These are phyloP conservation scores for Tetrahymena borealis DNA, from an alignment of 73 alveolate genomes.

Conservation along the genomic window DNA sequence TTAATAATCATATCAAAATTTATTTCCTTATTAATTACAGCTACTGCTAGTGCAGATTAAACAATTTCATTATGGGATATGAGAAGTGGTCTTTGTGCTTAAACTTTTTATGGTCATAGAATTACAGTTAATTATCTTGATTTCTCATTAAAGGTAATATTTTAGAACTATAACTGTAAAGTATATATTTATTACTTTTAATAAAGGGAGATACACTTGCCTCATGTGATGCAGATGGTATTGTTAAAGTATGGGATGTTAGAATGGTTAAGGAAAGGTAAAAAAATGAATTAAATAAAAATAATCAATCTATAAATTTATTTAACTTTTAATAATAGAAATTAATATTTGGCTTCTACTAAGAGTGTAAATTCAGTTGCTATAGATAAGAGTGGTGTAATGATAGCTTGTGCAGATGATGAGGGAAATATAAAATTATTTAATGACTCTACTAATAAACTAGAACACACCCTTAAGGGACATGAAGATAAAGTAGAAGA, in stretches of 20 bases:
- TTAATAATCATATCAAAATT: background rate
- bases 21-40: background rate
- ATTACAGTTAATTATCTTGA: conserved; percentile 92
- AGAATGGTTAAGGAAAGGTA: conserved; percentile 95
- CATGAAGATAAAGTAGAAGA: conserved; percentile 97
- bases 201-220: conserved; percentile 92
- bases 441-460: conserved; percentile 49
- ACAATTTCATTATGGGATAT: conserved; percentile 99
- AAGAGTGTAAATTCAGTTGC: conserved; percentile 92
- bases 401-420: conserved; percentile 90
- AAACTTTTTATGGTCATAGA: conserved; percentile 98
- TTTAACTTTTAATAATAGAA: background rate
- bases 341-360: conserved; percentile 88
- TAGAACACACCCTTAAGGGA: conserved; percentile 80
- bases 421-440: conserved; percentile 78
- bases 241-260: conserved; percentile 98
- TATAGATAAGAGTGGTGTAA: conserved; percentile 90
- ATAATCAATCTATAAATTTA: background rate
- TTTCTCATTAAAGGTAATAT: conserved; percentile 59
- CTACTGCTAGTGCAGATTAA: conserved; percentile 98
- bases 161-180: background rate
- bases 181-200: background rate
- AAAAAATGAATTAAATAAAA: background rate
- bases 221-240: conserved; percentile 99
- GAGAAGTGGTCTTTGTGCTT: conserved; percentile 92